phyloP scores from a whole-genome alignment of 1,284 basidiomycete species.

The Butyriboletus appendiculatus region DNA sequence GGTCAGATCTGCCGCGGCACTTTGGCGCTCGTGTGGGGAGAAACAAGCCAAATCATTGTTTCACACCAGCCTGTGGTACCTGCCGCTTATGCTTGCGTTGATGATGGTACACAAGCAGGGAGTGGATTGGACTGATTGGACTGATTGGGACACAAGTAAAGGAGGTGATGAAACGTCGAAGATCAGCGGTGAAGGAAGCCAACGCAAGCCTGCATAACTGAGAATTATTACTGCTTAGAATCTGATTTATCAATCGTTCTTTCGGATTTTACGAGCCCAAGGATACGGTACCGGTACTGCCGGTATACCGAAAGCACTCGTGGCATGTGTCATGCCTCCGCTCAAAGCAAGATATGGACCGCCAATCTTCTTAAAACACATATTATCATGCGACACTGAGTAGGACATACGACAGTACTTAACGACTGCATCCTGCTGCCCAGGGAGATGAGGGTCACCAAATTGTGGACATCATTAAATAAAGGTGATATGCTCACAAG shows the following conservation, averaged over 20 bases:
- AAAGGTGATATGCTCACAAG: not conserved
- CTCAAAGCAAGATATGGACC: not conserved
- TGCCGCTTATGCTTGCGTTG: conserved; percentile 87
- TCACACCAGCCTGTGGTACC: conserved; percentile 87
- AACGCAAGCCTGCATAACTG: not conserved
- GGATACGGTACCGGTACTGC: too few relatives aligned
- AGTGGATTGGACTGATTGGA: conserved; percentile 77
- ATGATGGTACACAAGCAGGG: conserved; percentile 95
- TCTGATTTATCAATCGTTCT: not conserved
- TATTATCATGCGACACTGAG: not conserved
- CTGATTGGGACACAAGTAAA: conserved; percentile 42
- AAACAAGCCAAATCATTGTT: conserved; percentile 80
- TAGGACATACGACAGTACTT: not conserved
- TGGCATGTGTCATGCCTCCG: too few relatives aligned
- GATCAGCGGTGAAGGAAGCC: not conserved
- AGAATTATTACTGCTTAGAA: not conserved
- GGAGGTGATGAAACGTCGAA: conserved; percentile 6
- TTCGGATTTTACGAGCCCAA: not conserved
- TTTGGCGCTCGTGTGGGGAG: conserved; percentile 78
- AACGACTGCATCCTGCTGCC: not conserved
- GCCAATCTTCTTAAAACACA: not conserved
- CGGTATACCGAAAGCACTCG: not conserved
- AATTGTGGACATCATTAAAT: not conserved
- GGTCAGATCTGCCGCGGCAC: conserved; percentile 69
- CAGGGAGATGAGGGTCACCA: not conserved